Percentiles rank a stretch among this genome's conserved stretches.
These are phyloP conservation scores for Phytophthora multivora DNA, from an alignment of 352 stramenopile genomes.

Conservation along the genomic window DNA sequence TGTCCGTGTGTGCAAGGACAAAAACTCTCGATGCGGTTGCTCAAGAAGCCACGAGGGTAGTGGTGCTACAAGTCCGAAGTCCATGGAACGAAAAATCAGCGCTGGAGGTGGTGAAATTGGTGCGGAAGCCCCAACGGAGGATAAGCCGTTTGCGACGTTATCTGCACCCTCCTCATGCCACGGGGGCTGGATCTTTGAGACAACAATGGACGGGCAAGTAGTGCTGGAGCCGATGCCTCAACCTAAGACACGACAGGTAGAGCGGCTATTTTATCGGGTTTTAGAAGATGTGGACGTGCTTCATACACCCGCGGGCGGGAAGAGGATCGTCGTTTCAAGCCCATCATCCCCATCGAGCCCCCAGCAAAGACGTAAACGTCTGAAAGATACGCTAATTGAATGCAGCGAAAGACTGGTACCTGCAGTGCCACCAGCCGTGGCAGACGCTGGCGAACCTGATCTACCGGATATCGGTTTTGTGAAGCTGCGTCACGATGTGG, in stretches of 20 bases:
- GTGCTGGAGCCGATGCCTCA: slow-evolving; percentile 74
- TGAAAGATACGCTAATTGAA: slow-evolving; percentile 76
- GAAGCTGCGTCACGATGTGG: slow-evolving; percentile 81
- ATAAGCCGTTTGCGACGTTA: slow-evolving; percentile 24
- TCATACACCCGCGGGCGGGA: slow-evolving; percentile 48
- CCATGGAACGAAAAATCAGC: slow-evolving; percentile 24
- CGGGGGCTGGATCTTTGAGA: slow-evolving; percentile 87
- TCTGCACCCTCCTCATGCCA: slow-evolving; percentile 48
- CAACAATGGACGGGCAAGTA: slow-evolving; percentile 83
- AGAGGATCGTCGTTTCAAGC: slow-evolving; percentile 3
- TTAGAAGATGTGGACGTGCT: slow-evolving; percentile 71
- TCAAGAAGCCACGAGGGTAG: slow-evolving; percentile 47
- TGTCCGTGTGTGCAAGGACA: slow-evolving; percentile 81
- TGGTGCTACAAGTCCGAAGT: slow-evolving; percentile 24
- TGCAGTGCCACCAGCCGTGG: slow-evolving; percentile 9
- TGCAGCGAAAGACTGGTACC: slow-evolving; percentile 81
- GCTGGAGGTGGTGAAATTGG: slow-evolving; percentile 14
- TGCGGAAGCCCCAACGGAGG: slow-evolving; percentile 2
- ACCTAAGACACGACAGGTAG: slow-evolving; percentile 65
- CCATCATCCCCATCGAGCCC: slow-evolving; percentile 32
- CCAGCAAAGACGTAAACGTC: slow-evolving; percentile 53
- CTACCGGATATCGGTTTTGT: slow-evolving; percentile 67
- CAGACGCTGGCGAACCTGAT: slow-evolving; percentile 13
- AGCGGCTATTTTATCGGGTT: slow-evolving; percentile 81
- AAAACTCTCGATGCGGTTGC: slow-evolving; percentile 63